Percentiles rank a stretch among this genome's conserved stretches.
Evolutionary conservation across 1,284 basidiomycete genomes (phyloP).

Genomic region (Leccinum subatratum): DNA sequence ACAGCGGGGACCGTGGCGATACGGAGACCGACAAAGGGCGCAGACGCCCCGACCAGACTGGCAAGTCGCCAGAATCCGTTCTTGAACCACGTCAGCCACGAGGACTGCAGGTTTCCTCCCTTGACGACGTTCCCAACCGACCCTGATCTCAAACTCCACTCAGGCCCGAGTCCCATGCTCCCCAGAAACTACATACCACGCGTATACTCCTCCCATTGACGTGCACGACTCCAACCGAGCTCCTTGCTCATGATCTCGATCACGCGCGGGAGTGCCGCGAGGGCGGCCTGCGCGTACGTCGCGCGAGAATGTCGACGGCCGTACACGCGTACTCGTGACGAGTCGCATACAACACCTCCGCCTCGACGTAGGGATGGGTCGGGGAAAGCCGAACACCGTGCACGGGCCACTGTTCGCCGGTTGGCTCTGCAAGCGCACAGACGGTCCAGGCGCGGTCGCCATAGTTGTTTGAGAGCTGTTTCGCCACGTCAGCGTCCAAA

Average conservation of each 20-base stretch:
- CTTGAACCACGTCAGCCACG: constrained; percentile 27
- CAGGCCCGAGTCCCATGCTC: constrained; percentile 70
- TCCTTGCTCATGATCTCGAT: constrained; percentile 91
- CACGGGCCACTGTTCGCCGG: constrained; percentile 79
- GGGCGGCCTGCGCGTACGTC: constrained; percentile 81
- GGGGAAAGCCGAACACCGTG: constrained; percentile 76
- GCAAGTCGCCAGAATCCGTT: constrained; percentile 26
- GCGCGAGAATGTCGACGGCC: constrained; percentile 87
- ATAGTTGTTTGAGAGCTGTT: constrained; percentile 90
- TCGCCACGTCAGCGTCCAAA: constrained; percentile 87
- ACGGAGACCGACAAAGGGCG: not conserved
- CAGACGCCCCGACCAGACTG: constrained; percentile 16
- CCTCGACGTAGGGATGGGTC: constrained; percentile 88
- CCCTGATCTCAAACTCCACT: constrained; percentile 2
- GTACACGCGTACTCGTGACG: constrained; percentile 89
- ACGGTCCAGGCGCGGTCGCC: constrained; percentile 97
- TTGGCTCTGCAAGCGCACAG: constrained; percentile 74
- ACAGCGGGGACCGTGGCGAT: constrained; percentile 14
- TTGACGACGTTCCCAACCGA: constrained; percentile 18
- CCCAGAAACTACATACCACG: constrained; percentile 62
- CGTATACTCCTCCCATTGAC: constrained; percentile 58
- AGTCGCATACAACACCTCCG: constrained; percentile 88
- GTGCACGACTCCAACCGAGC: constrained; percentile 67
- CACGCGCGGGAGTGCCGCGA: constrained; percentile 80
- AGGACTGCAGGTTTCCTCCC: not conserved